Evolutionary conservation across 148 eudicot species (phyloP).

Genomic region (Silene uniflora): DNA sequence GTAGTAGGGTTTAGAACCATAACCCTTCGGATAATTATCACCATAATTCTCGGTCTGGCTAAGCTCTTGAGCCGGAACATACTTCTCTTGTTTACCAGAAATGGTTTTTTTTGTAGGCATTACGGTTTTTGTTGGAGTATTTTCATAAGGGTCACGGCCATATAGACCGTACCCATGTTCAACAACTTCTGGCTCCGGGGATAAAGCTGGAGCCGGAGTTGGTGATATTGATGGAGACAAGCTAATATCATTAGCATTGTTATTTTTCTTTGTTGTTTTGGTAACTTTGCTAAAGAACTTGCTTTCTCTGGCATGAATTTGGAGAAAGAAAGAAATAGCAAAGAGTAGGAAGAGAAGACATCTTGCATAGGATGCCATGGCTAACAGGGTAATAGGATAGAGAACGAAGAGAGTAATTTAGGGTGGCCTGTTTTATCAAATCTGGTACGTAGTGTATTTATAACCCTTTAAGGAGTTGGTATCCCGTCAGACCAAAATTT

Average conservation of each 20-base stretch:
- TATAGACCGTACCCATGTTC: slow-evolving; percentile 39
- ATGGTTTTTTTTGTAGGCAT: slow-evolving; percentile 14
- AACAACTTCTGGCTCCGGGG: slow-evolving; percentile 1
- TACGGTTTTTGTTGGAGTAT: slow-evolving; percentile 13
- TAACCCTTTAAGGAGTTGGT: slow-evolving; percentile 19
- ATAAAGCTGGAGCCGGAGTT: slow-evolving; percentile 19
- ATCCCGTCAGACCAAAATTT: too few species aligned
- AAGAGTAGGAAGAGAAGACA: slow-evolving; percentile 20
- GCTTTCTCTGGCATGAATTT: slow-evolving; percentile 37
- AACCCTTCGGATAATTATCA: not conserved
- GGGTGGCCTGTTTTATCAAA: slow-evolving; percentile 5
- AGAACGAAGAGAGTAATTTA: not conserved
- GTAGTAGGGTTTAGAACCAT: too few species aligned
- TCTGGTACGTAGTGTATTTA: slow-evolving; percentile 3
- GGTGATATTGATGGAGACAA: slow-evolving; percentile 17
- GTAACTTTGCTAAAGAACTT: slow-evolving; percentile 34
- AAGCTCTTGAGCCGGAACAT: slow-evolving; percentile 18
- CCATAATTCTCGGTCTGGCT: not conserved
- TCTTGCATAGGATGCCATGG: slow-evolving; percentile 35
- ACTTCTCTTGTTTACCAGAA: slow-evolving; percentile 15
- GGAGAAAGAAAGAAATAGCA: slow-evolving; percentile 10
- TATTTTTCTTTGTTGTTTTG: not conserved
- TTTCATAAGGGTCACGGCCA: slow-evolving; percentile 29
- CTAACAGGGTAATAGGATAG: not conserved
- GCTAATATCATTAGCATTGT: slow-evolving; percentile 12